Conservation (phyloP, 331 rosid genomes). For the Pyracantha coccinea region DNA sequence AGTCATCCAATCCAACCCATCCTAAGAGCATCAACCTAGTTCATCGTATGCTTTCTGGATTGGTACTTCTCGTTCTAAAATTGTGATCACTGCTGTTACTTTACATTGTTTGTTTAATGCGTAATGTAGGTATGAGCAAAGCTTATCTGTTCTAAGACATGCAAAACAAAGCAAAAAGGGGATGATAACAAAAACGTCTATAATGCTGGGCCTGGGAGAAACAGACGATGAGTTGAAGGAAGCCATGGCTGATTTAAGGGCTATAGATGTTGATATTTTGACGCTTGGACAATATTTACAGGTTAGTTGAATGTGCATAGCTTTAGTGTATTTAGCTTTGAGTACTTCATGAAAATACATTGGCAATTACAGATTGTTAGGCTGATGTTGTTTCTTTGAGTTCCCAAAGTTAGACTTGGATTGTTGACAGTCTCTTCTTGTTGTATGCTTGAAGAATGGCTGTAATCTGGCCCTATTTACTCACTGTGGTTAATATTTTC, state of each 20-base stretch:
- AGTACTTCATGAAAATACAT: background rate
- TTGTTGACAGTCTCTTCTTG: background rate
- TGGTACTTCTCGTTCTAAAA: too few species aligned
- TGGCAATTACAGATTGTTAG: background rate
- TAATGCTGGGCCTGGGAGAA: conserved; percentile 98
- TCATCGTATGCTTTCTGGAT: too few species aligned
- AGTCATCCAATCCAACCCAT: too few species aligned
- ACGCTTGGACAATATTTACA: conserved; percentile 96
- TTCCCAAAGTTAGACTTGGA: background rate
- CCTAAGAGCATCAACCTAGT: too few species aligned
- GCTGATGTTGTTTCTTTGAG: background rate
- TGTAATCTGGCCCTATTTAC: conserved; percentile 1
- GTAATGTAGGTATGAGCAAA: conserved; percentile 73
- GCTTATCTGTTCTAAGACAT: conserved; percentile 72
- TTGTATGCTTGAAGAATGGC: background rate
- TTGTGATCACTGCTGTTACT: too few species aligned
- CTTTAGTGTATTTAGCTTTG: background rate
- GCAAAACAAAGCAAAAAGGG: conserved; percentile 73
- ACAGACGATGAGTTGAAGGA: conserved; percentile 80
- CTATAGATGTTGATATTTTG: conserved; percentile 81
- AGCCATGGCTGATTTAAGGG: conserved; percentile 69
- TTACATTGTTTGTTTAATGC: background rate
- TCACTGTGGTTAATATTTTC: background rate
- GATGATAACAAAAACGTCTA: conserved; percentile 87
- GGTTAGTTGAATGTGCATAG: conserved; percentile 36